These are phyloP conservation scores for Acacia confusa DNA, from an alignment of 306 rosid species.

Conservation along the genomic window DNA sequence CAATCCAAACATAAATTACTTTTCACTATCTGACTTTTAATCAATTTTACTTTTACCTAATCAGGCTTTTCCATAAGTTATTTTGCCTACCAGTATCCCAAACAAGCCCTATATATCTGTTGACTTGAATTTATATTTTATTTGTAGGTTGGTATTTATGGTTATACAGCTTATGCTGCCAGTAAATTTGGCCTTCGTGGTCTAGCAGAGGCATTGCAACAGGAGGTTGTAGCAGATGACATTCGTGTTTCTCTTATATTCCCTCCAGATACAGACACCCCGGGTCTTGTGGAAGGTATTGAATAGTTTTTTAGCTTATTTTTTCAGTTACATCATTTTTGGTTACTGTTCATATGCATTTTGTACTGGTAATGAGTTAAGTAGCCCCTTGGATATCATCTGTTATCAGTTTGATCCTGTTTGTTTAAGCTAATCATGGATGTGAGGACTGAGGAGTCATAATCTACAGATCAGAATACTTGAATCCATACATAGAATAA, in stretches of 20 bases:
- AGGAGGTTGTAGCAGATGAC: slow-evolving; percentile 74
- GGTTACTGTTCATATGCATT: background rate
- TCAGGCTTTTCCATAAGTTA: no score
- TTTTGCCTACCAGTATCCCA: no score
- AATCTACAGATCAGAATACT: slow-evolving; percentile 10
- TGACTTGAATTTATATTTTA: slow-evolving; percentile 25
- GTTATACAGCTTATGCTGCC: slow-evolving; percentile 87
- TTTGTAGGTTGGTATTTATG: slow-evolving; percentile 80
- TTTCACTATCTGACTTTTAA: no score
- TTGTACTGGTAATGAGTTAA: background rate
- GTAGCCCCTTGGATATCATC: slow-evolving; percentile 8
- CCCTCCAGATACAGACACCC: slow-evolving; percentile 96
- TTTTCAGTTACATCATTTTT: background rate
- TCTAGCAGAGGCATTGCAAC: slow-evolving; percentile 86
- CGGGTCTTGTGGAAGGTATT: slow-evolving; percentile 76
- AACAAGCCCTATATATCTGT: background rate
- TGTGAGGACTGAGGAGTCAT: background rate
- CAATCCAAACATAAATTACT: no score
- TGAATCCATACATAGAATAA: background rate
- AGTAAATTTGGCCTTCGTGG: slow-evolving; percentile 92
- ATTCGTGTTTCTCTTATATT: slow-evolving; percentile 81
- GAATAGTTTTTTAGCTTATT: slow-evolving; percentile 4
- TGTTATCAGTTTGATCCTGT: slow-evolving; percentile 2
- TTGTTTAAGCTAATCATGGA: slow-evolving; percentile 10
- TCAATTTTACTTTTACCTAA: no score